Percentiles rank a stretch among this genome's conserved stretches.
Evolutionary conservation across 305 asterid species (phyloP).

Genomic region (Rubia balearica): DNA sequence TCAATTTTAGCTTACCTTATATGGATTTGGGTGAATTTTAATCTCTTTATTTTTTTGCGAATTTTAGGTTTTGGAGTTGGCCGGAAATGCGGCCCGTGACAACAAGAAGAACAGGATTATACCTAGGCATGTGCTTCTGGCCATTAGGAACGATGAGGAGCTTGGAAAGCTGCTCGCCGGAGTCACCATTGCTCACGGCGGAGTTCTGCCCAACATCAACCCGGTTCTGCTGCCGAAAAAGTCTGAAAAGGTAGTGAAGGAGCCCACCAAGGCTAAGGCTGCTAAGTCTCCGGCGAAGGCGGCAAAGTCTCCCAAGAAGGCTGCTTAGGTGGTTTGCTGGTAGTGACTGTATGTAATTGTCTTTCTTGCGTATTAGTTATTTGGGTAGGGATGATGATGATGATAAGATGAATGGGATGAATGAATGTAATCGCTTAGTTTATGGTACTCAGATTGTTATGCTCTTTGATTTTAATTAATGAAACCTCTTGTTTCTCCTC

Average conservation of each 20-base stretch:
- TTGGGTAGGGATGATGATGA: background rate
- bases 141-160: constrained; percentile 67
- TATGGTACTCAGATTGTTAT: background rate
- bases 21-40: background rate
- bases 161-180: constrained; percentile 59
- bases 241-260: constrained; percentile 39
- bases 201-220: constrained; percentile 64
- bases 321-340: constrained; percentile 17
- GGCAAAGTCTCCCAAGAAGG: constrained; percentile 50
- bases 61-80: constrained; percentile 61
- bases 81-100: constrained; percentile 74
- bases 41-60: background rate
- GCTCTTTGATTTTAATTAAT: background rate
- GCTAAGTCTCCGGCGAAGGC: constrained; percentile 46
- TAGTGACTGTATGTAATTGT: constrained; percentile 16
- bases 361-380: constrained; percentile 5
- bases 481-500: constrained; percentile 9
- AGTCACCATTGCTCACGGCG: constrained; percentile 77
- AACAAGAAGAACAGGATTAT: constrained; percentile 70
- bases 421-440: constrained; percentile 6
- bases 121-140: constrained; percentile 65
- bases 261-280: constrained; percentile 22
- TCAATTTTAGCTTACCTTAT: background rate
- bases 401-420: background rate
- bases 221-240: constrained; percentile 70